Evolutionary conservation across 2,329 filamentous ascomycete genomes (phyloP), one percentile per base, ranked within the genome.

Genomic region (Berkeleyomyces basicola): DNA sequence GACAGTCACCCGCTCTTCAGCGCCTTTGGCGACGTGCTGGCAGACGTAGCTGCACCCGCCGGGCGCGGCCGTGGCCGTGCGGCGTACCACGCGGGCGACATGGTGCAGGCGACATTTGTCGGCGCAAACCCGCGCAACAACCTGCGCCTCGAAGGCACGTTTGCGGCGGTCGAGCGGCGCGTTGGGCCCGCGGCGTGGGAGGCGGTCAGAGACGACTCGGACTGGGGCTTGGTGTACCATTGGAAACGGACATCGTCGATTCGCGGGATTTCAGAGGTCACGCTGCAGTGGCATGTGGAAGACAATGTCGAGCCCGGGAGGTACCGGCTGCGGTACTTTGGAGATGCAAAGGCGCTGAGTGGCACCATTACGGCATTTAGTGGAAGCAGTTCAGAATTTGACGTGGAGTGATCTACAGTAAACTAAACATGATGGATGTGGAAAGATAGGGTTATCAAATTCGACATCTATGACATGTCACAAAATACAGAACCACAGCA

Each of bases 121-220:
- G 92, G 86, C 14, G 91, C 91, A 0, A 96, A 96, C 69, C 92
- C 92, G 14, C 82, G 92, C 39, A 96, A 96, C 71, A 87, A 96
- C 67, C 81, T 96, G 39, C 82, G 84, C 1, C 82, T 89, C 1
- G 91, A 88, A 68, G 79, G 78, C 2, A 95, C 90, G 0, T 96
- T 84, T 72, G 85, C 85, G 0, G 82, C 87, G 0, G 80, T 96
- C 0, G 90, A 96, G 75, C 77, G 77, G 69, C 77, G 82, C 58
- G 71, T 78, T 42, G 68, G 68, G 2, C 9, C 23, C 4, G 11
- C 39, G 7, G 62, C 60, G 0, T 96, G 92, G 92, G 74, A 72
- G 6, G 77, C 76, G 47, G 80, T 93, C 2, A 78, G 83, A 14
- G 82, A 84, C 64, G 92, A 96, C 70, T 74, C 75, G 3, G 91